phyloP scores from a whole-genome alignment of 2,329 filamentous ascomycete species.

The Paecilomyces variotii region DNA sequence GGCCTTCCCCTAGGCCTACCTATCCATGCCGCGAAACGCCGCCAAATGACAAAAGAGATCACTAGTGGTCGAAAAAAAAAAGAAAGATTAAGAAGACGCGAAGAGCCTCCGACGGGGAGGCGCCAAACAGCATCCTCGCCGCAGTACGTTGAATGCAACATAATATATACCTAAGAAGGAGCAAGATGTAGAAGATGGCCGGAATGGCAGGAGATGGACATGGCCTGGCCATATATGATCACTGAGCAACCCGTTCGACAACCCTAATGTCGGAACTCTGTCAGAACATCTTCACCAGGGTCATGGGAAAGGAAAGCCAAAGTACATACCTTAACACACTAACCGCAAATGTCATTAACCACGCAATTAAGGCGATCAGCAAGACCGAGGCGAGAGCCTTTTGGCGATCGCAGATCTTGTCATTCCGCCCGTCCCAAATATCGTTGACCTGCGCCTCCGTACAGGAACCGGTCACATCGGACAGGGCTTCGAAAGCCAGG shows the following conservation, averaged over 20 bases:
- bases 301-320: background rate
- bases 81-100: background rate
- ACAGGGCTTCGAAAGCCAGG: conserved; percentile 77
- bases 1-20: background rate
- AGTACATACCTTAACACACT: conserved; percentile 60
- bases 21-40: background rate
- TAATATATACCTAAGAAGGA: background rate
- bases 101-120: background rate
- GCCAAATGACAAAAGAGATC: background rate
- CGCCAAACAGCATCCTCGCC: background rate
- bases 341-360: conserved; percentile 82
- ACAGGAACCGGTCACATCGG: conserved; percentile 53
- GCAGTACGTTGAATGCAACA: background rate
- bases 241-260: conserved; percentile 24
- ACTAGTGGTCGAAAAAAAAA: background rate
- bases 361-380: conserved; percentile 74
- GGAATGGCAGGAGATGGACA: background rate
- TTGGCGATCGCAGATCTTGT: conserved; percentile 53
- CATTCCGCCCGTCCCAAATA: conserved; percentile 23
- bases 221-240: conserved; percentile 2
- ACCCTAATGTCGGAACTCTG: conserved; percentile 19
- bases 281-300: conserved; percentile 14
- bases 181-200: background rate
- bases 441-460: conserved; percentile 38
- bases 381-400: conserved; percentile 70